Base-by-base conservation (phyloP, 257 asterid genomes). In the Penstemon newberryi region DNA sequence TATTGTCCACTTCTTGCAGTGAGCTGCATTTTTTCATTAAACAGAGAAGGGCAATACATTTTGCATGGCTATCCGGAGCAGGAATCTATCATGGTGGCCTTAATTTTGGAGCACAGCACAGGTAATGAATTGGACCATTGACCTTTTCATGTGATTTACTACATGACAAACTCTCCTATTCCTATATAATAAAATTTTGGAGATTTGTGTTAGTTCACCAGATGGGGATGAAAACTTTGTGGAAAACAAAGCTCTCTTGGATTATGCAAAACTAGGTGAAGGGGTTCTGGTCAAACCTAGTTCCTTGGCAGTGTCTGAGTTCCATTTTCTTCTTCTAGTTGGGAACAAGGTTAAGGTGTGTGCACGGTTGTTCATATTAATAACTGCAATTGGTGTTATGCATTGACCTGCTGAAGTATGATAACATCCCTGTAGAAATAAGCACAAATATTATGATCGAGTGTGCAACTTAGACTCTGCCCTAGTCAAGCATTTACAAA, bases 21-120 rank as follows among this genome's bases (percentile, higher is more conserved):
- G 96, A 94, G 81, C 89, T 94, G 77, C 92, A 90, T 82, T 94
- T 89, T 85, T 94, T 87, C 78, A 87, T 94, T 55, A 84, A 91
- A 84, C 97, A 94, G 79, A 89, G 96, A 82, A 87, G 99, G 81
- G 90, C 99, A 67, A 81, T 77, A 45, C 91, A 94, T 83, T 91
- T 94, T 78, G 96, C 99, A 33, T 94, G 99, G 99, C 92, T 94
- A 72, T 94, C 99, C 55, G 99, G 99, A 74, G 97, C 99, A 50
- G 99, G 99, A 68, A 83, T 91, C 79, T 94, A 94, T 75, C 96
- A 91, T 7, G 99, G 97, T 75, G 96, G 86, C 82, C 95, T 94
- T 75, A 85, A 89, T 84, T 94, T 94, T 81, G 99, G 95, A 80
- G 89, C 82, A 52, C 95, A 80, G 13, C 89, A 65, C 66, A 91